Evolutionary conservation across 164 flowering plant genomes (phyloP).

Genomic region (Tetrastigma voinierianum): DNA sequence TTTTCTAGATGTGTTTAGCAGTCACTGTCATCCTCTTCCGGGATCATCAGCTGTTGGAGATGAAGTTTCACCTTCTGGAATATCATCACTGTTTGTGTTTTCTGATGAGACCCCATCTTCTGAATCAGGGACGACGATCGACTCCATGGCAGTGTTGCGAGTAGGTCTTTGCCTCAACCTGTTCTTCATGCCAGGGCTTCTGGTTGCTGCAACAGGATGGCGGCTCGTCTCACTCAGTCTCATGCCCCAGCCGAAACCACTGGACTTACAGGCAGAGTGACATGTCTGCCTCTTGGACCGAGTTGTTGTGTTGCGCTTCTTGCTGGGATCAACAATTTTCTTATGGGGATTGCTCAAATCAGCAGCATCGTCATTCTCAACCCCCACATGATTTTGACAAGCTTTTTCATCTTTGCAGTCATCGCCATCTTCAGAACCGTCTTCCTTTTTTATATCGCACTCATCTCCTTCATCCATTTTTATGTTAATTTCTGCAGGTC

Average conservation of each 20-base stretch:
- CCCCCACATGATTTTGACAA: too few species aligned
- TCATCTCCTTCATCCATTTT: too few species aligned
- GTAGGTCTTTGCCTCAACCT: conserved; percentile 38
- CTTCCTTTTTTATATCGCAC: too few species aligned
- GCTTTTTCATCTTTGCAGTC: too few species aligned
- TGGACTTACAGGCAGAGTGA: conserved; percentile 8
- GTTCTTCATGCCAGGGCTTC: conserved; percentile 23
- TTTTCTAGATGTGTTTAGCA: too few species aligned
- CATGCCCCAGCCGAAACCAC: conserved; percentile 33
- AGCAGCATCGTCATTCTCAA: not conserved
- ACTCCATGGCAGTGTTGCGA: conserved; percentile 27
- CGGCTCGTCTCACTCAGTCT: conserved; percentile 22
- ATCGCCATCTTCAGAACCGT: too few species aligned
- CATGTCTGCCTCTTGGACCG: conserved; percentile 10
- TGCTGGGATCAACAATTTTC: conserved; percentile 13
- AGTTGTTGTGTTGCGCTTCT: not conserved
- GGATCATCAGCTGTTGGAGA: too few species aligned
- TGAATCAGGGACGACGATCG: conserved; percentile 27
- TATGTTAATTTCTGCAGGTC: too few species aligned
- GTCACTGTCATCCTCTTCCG: too few species aligned
- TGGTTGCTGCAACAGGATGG: conserved; percentile 8
- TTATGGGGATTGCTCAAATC: conserved; percentile 13
- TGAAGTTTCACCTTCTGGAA: too few species aligned
- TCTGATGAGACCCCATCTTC: conserved; percentile 30
- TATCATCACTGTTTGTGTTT: not conserved